A percentile compares a stretch with the other conserved stretches of the same genome.
Conservation (phyloP, 495 filamentous ascomycete genomes). For the Bacidia rubella region DNA sequence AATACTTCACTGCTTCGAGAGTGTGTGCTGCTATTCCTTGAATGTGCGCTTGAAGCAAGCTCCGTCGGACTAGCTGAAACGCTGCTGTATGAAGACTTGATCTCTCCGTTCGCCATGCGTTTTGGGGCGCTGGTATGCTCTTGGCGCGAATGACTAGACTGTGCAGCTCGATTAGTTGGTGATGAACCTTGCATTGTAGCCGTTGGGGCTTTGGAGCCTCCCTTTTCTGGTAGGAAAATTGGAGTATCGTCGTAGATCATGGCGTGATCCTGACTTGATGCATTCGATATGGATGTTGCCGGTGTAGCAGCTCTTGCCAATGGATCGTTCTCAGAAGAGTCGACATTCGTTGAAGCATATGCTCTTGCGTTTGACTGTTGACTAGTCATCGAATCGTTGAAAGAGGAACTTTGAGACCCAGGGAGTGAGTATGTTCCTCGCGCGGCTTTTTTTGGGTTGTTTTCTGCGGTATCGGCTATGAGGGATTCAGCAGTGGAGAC, state of each 20-base stretch:
- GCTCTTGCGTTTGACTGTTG: slow-evolving; percentile 2
- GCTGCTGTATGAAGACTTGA: slow-evolving; percentile 37
- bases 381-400: slow-evolving; percentile 9
- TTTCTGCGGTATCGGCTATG: not conserved
- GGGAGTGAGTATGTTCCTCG: not conserved
- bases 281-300: slow-evolving; percentile 14
- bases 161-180: not conserved
- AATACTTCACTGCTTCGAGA: slow-evolving; percentile 52
- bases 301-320: slow-evolving; percentile 6
- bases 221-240: not conserved
- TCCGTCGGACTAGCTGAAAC: slow-evolving; percentile 24
- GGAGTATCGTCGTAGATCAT: not conserved
- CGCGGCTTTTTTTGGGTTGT: not conserved
- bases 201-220: not conserved
- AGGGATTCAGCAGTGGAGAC: not conserved
- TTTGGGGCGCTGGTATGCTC: slow-evolving; percentile 30
- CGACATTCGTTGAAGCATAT: not conserved
- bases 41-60: slow-evolving; percentile 34
- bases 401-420: slow-evolving; percentile 9
- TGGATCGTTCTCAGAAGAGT: not conserved
- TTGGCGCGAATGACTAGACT: not conserved
- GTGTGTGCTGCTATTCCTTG: slow-evolving; percentile 52
- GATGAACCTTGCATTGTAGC: not conserved
- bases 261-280: slow-evolving; percentile 13
- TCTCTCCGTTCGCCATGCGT: slow-evolving; percentile 50